phyloP scores from a whole-genome alignment of 139 green algal species.

The Nannochloris sp. region DNA sequence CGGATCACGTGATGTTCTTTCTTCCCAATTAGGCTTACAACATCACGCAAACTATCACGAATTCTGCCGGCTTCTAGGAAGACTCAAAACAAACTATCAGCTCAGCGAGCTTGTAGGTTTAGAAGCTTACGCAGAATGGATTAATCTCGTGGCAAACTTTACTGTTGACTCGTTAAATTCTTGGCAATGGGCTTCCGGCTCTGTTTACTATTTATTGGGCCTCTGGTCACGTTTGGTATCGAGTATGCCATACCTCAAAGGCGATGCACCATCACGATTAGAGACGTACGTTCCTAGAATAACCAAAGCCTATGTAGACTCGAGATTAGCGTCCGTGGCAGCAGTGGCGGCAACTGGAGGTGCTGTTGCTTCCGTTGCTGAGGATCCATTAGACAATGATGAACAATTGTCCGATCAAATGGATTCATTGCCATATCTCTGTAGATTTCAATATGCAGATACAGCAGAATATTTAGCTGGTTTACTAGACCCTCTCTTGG shows the following conservation, averaged over 20 bases:
- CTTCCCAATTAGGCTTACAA: constrained; percentile 56
- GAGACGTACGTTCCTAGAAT: constrained; percentile 91
- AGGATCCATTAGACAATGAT: constrained; percentile 92
- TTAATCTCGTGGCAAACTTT: constrained; percentile 84
- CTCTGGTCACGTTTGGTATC: constrained; percentile 88
- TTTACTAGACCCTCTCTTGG: constrained; percentile 71
- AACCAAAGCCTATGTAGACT: constrained; percentile 84
- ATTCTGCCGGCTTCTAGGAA: constrained; percentile 89
- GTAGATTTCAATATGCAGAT: constrained; percentile 88
- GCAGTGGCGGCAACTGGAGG: constrained; percentile 28
- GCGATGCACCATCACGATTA: constrained; percentile 80
- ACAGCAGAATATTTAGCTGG: constrained; percentile 57
- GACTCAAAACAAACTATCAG: constrained; percentile 98
- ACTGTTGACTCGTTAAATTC: constrained; percentile 72
- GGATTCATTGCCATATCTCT: constrained; percentile 87
- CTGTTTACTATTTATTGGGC: constrained; percentile 86
- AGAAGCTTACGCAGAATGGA: constrained; percentile 91
- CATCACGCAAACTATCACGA: constrained; percentile 96
- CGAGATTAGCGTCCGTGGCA: constrained; percentile 69
- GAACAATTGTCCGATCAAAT: constrained; percentile 89
- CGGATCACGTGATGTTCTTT: constrained; percentile 63
- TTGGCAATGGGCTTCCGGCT: constrained; percentile 76
- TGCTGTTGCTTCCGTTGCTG: constrained; percentile 38
- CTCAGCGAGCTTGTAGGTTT: constrained; percentile 75
- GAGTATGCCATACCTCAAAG: constrained; percentile 91